Conservation (phyloP, 1,284 basidiomycete species). For the Athelia sp. region DNA sequence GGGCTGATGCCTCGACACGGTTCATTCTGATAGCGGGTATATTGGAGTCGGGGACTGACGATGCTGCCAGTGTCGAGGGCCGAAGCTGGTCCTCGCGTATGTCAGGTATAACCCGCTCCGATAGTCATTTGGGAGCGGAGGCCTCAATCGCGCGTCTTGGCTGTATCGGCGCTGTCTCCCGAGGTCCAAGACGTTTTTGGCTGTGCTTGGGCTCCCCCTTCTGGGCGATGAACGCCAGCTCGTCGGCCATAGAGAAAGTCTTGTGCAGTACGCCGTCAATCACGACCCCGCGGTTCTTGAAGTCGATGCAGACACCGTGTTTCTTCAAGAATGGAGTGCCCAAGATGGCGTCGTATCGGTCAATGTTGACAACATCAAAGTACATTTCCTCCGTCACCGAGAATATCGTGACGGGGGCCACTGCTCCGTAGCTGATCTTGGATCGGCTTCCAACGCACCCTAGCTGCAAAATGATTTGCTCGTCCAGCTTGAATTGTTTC, state of each 20-base stretch:
- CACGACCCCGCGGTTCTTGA: slow-evolving; percentile 1
- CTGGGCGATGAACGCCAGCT: not conserved
- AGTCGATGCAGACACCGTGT: slow-evolving; percentile 4
- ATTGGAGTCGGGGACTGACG: too few species aligned
- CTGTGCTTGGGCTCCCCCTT: not conserved
- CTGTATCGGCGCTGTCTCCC: not conserved
- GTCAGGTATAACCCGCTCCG: too few species aligned
- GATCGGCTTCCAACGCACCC: slow-evolving; percentile 10
- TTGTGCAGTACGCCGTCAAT: not conserved
- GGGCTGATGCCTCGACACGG: slow-evolving; percentile 3
- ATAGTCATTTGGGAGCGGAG: too few species aligned
- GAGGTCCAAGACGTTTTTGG: not conserved
- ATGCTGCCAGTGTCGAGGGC: not conserved
- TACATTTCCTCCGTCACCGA: not conserved
- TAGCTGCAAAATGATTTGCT: slow-evolving; percentile 10
- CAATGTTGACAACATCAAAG: slow-evolving; percentile 11
- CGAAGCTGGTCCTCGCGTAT: not conserved
- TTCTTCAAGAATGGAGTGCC: slow-evolving; percentile 4
- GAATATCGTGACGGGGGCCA: not conserved
- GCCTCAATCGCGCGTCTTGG: too few species aligned
- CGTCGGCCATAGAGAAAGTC: slow-evolving; percentile 10
- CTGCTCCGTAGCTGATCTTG: slow-evolving; percentile 9
- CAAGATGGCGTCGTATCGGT: slow-evolving; percentile 10
- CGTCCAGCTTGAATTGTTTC: not conserved
- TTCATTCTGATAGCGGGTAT: not conserved